These are phyloP conservation scores for Syzygium jambos DNA, from an alignment of 345 rosid genomes.

Conservation along the genomic window DNA sequence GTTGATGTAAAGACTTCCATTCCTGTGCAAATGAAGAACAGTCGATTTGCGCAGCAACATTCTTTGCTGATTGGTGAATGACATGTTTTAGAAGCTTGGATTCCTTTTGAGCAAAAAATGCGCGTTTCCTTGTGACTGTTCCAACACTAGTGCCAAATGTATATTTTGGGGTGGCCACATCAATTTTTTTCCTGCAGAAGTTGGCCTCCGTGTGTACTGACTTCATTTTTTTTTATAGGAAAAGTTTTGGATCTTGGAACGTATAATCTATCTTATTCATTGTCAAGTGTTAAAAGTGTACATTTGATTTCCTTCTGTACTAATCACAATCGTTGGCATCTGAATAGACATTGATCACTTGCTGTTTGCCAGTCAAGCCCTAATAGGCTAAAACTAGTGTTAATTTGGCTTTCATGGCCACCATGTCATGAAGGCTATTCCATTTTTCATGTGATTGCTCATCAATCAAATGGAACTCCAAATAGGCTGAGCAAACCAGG, in stretches of 20 bases:
- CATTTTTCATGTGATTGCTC: background rate
- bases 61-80: background rate
- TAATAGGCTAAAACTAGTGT: background rate
- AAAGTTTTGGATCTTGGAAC: background rate
- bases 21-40: background rate
- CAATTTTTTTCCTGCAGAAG: background rate
- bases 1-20: slow-evolving; percentile 2
- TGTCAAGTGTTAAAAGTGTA: background rate
- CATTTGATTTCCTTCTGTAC: background rate
- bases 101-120: background rate
- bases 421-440: background rate
- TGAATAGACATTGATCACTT: background rate
- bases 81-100: background rate
- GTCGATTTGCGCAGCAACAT: background rate
- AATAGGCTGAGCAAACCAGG: background rate
- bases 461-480: background rate
- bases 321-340: background rate
- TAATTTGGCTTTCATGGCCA: background rate
- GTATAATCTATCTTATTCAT: background rate
- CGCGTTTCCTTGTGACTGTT: background rate
- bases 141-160: background rate
- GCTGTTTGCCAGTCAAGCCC: background rate
- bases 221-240: background rate
- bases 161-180: background rate
- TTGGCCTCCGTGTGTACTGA: background rate